Base-by-base conservation (phyloP, 2,329 filamentous ascomycete species). In the Talaromyces sp. region DNA sequence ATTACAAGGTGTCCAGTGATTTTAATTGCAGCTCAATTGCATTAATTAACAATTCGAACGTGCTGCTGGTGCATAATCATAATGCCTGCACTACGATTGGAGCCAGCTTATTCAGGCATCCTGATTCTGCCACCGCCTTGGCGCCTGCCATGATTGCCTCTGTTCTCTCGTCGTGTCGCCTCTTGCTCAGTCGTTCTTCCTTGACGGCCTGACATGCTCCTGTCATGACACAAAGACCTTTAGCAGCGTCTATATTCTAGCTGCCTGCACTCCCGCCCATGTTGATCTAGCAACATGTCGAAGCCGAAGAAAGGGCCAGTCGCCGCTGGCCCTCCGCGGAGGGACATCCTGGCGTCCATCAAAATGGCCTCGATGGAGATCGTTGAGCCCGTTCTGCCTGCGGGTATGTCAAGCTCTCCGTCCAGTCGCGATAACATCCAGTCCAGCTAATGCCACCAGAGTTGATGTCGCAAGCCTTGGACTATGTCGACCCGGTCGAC, bases 401-500 rank as follows among this genome's bases (percentile, higher is more conserved):
- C 91, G 74, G 91, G 91, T 92, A 81, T 65, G 81, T 67, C 54
- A 9, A 13, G 44, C n/a, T 25, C 19, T 13, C 44, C 44, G 19
- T 22, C 42, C 17, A 39, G n/a, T 32, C 53, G 57, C 32, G 17
- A 22, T 25, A 22, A 49, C 27, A n/a, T 13, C n/a, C 25, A 25
- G 32, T 25, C 19, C 47, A 57, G 36, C 71, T 77, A 63, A 75
- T 65, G 39, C 25, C 39, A 57, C 62, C 72, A 91, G 93, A 98
- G 79, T 91, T 98, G 67, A 85, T 98, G 68, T 89, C 89, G 32
- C 84, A 87, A 0, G 92, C 99, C 67, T 85, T 99, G 71, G 92
- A 97, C 72, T 92, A 96, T 78, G 85, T 98, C 44, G 89, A 91
- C 44, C 84, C 96, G 30, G 80, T 88, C 63, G 93, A 97, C 74